These are phyloP conservation scores for Cyclotella baltica DNA, from an alignment of 108 stramenopile species.

Conservation along the genomic window DNA sequence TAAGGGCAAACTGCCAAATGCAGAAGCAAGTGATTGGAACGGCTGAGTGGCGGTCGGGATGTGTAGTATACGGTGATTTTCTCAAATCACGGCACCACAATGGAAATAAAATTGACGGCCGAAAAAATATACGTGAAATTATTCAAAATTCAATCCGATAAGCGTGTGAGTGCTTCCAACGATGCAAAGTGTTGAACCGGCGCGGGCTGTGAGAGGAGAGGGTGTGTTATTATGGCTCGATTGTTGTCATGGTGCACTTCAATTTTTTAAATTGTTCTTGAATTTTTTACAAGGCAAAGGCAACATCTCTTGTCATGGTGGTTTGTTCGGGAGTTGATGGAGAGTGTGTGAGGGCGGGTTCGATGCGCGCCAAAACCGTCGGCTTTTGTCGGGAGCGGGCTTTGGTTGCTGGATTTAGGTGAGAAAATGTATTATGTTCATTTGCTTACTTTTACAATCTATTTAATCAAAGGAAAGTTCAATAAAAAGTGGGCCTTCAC, in stretches of 20 bases:
- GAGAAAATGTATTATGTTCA: too few relatives aligned
- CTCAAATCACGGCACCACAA: too few relatives aligned
- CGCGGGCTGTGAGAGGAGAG: not conserved
- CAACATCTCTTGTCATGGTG: not conserved
- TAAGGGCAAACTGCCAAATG: too few relatives aligned
- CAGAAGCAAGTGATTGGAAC: too few relatives aligned
- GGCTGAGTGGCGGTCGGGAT: too few relatives aligned
- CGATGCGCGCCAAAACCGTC: not conserved
- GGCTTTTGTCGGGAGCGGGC: not conserved
- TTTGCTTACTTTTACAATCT: too few relatives aligned
- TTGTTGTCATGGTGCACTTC: constrained; percentile 1
- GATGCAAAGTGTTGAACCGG: not conserved
- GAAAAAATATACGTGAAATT: too few relatives aligned
- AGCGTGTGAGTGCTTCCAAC: not conserved
- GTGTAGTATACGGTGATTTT: too few relatives aligned
- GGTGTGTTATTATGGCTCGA: constrained; percentile 5
- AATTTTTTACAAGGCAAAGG: not conserved
- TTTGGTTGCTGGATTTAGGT: not conserved
- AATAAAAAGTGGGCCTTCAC: too few relatives aligned
- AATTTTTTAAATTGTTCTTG: constrained; percentile 3
- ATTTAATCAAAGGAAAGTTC: too few relatives aligned
- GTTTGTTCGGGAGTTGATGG: not conserved
- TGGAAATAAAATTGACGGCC: too few relatives aligned
- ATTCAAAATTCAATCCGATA: too few relatives aligned
- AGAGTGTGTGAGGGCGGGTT: not conserved